phyloP scores from a whole-genome alignment of 2,329 filamentous ascomycete genomes.

The Geoglossum cookeanum region DNA sequence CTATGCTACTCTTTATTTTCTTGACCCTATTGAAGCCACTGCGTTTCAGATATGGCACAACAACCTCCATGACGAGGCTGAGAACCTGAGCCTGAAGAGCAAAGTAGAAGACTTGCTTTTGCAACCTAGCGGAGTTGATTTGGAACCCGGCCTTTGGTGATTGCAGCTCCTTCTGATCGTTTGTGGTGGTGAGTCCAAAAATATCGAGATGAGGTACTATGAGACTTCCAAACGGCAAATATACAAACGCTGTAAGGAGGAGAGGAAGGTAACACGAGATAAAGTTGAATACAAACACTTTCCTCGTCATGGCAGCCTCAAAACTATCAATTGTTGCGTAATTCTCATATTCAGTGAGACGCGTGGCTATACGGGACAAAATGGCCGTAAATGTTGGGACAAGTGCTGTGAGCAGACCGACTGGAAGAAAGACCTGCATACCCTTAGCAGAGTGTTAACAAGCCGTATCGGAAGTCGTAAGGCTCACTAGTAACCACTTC shows the following conservation, averaged over 20 bases:
- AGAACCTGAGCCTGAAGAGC: constrained; percentile 88
- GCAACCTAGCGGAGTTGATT: constrained; percentile 67
- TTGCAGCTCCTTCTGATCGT: constrained; percentile 51
- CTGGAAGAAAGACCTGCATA: constrained; percentile 65
- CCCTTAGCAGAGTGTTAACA: not conserved
- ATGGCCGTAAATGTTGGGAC: constrained; percentile 61
- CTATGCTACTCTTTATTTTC: constrained; percentile 43
- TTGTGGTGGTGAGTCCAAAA: constrained; percentile 56
- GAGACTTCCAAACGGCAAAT: constrained; percentile 73
- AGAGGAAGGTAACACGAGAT: constrained; percentile 87
- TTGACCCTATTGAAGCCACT: constrained; percentile 62
- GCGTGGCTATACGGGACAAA: constrained; percentile 57
- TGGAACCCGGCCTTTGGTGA: constrained; percentile 43
- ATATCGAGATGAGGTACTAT: constrained; percentile 75
- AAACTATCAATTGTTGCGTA: constrained; percentile 77
- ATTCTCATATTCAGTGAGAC: constrained; percentile 70
- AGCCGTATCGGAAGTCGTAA: constrained; percentile 5
- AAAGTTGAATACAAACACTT: constrained; percentile 92
- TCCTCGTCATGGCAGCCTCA: constrained; percentile 67
- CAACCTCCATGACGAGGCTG: constrained; percentile 64
- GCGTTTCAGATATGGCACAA: constrained; percentile 72
- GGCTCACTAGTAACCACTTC: constrained; percentile 58
- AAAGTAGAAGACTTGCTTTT: constrained; percentile 87
- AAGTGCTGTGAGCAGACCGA: constrained; percentile 62
- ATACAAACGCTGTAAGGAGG: constrained; percentile 85